Conservation (phyloP, 495 filamentous ascomycete species). For the Parathielavia appendiculata region DNA sequence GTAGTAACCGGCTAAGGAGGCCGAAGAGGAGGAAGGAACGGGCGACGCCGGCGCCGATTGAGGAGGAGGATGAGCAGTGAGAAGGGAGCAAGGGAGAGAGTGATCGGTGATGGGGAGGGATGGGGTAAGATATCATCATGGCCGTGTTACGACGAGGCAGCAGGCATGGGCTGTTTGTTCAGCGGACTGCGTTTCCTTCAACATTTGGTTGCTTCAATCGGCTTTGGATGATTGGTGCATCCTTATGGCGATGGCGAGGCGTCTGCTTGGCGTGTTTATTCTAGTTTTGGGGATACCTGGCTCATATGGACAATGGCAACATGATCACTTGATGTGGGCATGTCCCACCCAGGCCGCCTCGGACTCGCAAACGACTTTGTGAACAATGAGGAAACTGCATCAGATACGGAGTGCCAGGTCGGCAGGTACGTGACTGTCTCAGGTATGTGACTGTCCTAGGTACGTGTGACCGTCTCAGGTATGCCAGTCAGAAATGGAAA, state of each 20-base stretch:
- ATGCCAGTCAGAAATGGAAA: too few species aligned
- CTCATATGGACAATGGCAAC: background rate
- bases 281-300: background rate
- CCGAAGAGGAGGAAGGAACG: conserved; percentile 68
- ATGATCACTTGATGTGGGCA: background rate
- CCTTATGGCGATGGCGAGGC: conserved; percentile 5
- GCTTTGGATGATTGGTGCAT: background rate
- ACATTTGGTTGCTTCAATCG: background rate
- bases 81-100: background rate
- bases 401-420: too few species aligned
- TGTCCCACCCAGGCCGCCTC: too few species aligned
- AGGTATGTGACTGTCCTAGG: too few species aligned
- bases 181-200: background rate
- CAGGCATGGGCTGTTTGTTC: background rate
- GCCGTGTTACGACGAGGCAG: background rate
- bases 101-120: background rate
- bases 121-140: background rate
- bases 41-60: conserved; percentile 75
- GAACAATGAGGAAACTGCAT: too few species aligned
- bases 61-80: conserved; percentile 57
- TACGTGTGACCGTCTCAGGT: too few species aligned
- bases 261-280: background rate
- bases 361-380: too few species aligned
- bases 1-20: conserved; percentile 62
- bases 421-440: too few species aligned